Evolutionary conservation across 257 asterid species (phyloP), one percentile per base, ranked within the genome.

Genomic region (Leonotis leonurus): DNA sequence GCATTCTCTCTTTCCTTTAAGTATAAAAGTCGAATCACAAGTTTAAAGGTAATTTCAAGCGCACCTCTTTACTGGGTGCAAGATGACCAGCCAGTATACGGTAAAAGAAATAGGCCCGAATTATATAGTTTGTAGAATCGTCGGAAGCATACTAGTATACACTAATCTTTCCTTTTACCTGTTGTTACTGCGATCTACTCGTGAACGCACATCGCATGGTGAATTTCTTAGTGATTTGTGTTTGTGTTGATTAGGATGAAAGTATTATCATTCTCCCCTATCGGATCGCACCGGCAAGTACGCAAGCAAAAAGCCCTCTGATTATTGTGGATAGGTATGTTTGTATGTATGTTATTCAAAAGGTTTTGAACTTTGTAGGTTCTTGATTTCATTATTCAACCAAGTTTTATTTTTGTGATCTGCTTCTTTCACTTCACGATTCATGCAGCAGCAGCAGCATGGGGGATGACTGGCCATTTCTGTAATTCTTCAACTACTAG

Each of bases 211-310:
- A 33, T 18, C 14, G 49, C 1, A 11, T 41, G n/a, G 36, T 6
- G 21, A 17, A n/a, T n/a, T n/a, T n/a, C 17, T 18, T 44, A 8
- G 60, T 53, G 37, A 60, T 36, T 56, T 25, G 6, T 16, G 6
- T 29, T 60, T 29, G 17, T 68, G 51, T 41, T 62, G 5, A 40
- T 14, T 43, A 86, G 97, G 82, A 63, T 80, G 94, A 82, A 78
- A 64, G 78, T 73, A 43, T 66, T 86, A 82, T 73, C 89, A 46
- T 63, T 86, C 58, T 68, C 84, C 67, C 87, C 87, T 10, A 20
- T 51, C 17, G 46, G 77, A 55, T 59, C 70, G 25, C 80, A 41
- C 20, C 74, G 40, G 22, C 72, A 78, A 70, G 61, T 24, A 55
- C 61, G 21, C n/a, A 68, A 67, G 53, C 40, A 50, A 27, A 80